A percentile compares a stretch with the other conserved stretches of the same genome.
These are phyloP conservation scores for Colletotrichum brevisporum DNA, from an alignment of 2,329 filamentous ascomycete species.

Conservation along the genomic window DNA sequence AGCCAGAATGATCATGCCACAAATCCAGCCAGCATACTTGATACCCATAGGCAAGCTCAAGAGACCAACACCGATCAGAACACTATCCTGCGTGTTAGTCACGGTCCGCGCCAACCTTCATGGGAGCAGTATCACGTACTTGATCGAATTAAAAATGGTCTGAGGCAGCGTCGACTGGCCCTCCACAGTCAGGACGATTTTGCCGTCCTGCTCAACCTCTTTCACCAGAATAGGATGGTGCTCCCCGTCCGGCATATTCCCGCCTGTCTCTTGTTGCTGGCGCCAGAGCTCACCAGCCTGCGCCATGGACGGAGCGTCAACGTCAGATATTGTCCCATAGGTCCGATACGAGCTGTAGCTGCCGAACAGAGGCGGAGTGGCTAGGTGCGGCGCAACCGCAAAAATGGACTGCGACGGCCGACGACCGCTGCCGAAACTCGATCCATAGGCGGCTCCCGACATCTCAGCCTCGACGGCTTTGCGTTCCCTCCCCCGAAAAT, in stretches of 20 bases:
- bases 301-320: conserved; percentile 62
- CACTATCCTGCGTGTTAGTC: conserved; percentile 55
- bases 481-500: conserved; percentile 62
- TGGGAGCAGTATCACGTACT: conserved; percentile 56
- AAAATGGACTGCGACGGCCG: conserved; percentile 65
- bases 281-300: conserved; percentile 67
- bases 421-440: conserved; percentile 47
- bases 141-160: conserved; percentile 96
- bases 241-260: conserved; percentile 68
- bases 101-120: neutral
- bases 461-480: conserved; percentile 63
- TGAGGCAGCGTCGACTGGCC: conserved; percentile 96
- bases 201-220: conserved; percentile 90
- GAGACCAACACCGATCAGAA: conserved; percentile 90
- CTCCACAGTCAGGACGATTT: conserved; percentile 85
- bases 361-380: conserved; percentile 78
- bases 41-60: conserved; percentile 90
- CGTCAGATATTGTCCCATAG: conserved; percentile 68
- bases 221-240: conserved; percentile 86
- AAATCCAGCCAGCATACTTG: conserved; percentile 89
- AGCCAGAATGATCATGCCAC: conserved; percentile 81
- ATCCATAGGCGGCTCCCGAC: conserved; percentile 50
- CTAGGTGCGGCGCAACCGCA: conserved; percentile 71
- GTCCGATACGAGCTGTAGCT: conserved; percentile 74
- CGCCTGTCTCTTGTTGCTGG: conserved; percentile 65